These are phyloP conservation scores for Phytophthora litchii DNA, from an alignment of 352 stramenopile species.

Conservation along the genomic window DNA sequence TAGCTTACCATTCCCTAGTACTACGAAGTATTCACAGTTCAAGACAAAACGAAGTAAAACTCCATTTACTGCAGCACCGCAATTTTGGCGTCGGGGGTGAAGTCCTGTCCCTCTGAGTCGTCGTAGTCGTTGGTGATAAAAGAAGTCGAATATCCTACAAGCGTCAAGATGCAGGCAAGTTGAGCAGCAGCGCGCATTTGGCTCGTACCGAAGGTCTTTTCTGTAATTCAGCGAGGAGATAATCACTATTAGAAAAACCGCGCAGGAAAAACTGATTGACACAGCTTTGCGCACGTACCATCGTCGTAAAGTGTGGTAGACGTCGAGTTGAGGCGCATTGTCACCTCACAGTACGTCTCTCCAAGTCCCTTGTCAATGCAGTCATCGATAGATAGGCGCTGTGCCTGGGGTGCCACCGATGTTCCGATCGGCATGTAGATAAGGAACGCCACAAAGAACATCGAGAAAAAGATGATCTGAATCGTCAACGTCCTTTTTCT, in stretches of 20 bases:
- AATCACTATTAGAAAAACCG: slow-evolving; percentile 1
- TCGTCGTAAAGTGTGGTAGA: slow-evolving; percentile 77
- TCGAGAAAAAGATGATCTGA: slow-evolving; percentile 42
- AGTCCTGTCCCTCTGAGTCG: slow-evolving; percentile 30
- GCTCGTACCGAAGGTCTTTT: slow-evolving; percentile 51
- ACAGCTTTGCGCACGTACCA: slow-evolving; percentile 43
- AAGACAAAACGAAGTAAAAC: slow-evolving; percentile 14
- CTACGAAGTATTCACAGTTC: slow-evolving; percentile 11
- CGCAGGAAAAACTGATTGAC: no score
- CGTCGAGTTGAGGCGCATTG: slow-evolving; percentile 59
- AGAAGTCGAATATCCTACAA: slow-evolving; percentile 73
- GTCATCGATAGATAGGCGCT: slow-evolving; percentile 47
- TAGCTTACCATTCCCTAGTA: slow-evolving; percentile 20
- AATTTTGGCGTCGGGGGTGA: slow-evolving; percentile 38
- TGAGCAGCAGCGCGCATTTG: slow-evolving; percentile 72
- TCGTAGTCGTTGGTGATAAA: slow-evolving; percentile 71
- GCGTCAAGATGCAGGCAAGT: slow-evolving; percentile 71
- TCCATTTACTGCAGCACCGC: slow-evolving; percentile 28
- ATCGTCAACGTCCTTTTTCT: slow-evolving; percentile 50
- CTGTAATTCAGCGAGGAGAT: slow-evolving; percentile 17
- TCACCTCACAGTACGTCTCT: slow-evolving; percentile 63
- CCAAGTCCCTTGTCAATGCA: slow-evolving; percentile 64
- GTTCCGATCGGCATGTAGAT: slow-evolving; percentile 64
- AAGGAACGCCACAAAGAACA: slow-evolving; percentile 67
- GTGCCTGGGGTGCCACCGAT: slow-evolving; percentile 24